phyloP scores from a whole-genome alignment of 495 filamentous ascomycete species.

The Aspergillus cristatus region DNA sequence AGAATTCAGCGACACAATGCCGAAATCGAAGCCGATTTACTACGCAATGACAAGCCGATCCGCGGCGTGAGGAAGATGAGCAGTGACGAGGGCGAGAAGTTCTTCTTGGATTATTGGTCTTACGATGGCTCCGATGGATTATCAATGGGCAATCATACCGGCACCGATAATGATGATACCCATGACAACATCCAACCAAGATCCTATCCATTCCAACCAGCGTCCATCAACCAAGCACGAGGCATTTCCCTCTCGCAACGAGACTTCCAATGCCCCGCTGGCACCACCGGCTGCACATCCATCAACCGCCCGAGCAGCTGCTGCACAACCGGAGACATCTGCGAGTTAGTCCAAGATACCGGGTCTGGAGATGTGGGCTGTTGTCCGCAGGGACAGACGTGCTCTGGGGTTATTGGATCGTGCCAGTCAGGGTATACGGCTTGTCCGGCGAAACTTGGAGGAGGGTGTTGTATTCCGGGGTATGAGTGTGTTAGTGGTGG shows the following conservation, averaged over 20 bases:
- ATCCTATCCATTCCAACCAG: constrained; percentile 25
- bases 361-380: constrained; percentile 76
- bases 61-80: constrained; percentile 66
- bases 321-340: constrained; percentile 58
- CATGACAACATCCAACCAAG: constrained; percentile 3
- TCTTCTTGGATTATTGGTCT: constrained; percentile 57
- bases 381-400: constrained; percentile 64
- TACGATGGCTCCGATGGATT: constrained; percentile 25
- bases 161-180: neutral
- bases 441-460: constrained; percentile 61
- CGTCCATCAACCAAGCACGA: constrained; percentile 16
- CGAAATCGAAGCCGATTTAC: constrained; percentile 12
- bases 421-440: constrained; percentile 58
- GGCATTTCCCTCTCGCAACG: constrained; percentile 12
- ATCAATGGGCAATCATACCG: constrained; percentile 1
- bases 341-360: constrained; percentile 61
- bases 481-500: constrained; percentile 72
- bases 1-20: too few relatives aligned
- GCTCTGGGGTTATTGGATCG: constrained; percentile 50
- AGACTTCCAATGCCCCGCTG: constrained; percentile 66
- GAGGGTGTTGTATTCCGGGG: constrained; percentile 80
- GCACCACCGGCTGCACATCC: constrained; percentile 54
- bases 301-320: constrained; percentile 71
- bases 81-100: constrained; percentile 74
- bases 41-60: too few relatives aligned